Evolutionary conservation across 2,329 filamentous ascomycete genomes (phyloP).

Genomic region (Pseudocercospora pini-densiflorae): DNA sequence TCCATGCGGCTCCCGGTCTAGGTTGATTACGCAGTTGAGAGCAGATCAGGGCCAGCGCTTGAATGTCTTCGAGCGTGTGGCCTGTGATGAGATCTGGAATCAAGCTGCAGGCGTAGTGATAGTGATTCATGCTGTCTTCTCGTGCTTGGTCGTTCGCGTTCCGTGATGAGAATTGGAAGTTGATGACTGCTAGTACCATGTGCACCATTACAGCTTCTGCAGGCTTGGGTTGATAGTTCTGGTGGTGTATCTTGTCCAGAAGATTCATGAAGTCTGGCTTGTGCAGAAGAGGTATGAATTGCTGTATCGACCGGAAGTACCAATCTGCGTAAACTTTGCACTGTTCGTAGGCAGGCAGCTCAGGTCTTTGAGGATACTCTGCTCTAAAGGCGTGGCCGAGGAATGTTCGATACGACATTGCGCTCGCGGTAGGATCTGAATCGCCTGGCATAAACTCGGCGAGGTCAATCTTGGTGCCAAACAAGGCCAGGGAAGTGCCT

Average conservation of each 20-base stretch:
- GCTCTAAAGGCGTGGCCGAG: constrained; percentile 65
- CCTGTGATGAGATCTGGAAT: constrained; percentile 68
- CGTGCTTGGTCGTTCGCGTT: constrained; percentile 65
- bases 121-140: constrained; percentile 74
- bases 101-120: constrained; percentile 73
- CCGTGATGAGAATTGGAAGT: constrained; percentile 75
- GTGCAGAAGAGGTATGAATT: constrained; percentile 77
- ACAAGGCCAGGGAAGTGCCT: constrained; percentile 75
- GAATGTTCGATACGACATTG: constrained; percentile 73
- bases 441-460: constrained; percentile 71
- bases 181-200: constrained; percentile 79
- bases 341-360: constrained; percentile 67
- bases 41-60: constrained; percentile 74
- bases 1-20: constrained; percentile 75
- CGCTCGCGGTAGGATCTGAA: constrained; percentile 62
- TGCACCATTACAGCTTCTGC: constrained; percentile 74
- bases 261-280: constrained; percentile 72
- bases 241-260: constrained; percentile 72
- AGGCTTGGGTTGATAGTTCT: constrained; percentile 64
- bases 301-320: constrained; percentile 74
- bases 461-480: constrained; percentile 80
- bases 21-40: constrained; percentile 76
- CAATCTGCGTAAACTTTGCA: constrained; percentile 72
- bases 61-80: constrained; percentile 68
- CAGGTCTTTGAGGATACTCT: constrained; percentile 60